Percentiles rank a stretch among this genome's conserved stretches.
Conservation (phyloP, 1,284 basidiomycete species). For the Tremellales sp. region DNA sequence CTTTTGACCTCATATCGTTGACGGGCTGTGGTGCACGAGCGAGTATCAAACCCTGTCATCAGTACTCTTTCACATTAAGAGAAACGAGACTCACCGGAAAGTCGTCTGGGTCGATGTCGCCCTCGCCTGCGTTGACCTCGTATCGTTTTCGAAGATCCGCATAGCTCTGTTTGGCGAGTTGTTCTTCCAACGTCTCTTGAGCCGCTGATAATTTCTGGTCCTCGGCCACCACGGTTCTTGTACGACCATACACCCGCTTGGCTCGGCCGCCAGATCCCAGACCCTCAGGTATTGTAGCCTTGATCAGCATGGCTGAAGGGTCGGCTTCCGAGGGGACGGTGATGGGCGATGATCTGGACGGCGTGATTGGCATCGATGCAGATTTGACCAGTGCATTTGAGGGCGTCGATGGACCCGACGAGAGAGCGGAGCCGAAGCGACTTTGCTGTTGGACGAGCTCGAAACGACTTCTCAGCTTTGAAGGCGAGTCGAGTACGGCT, state of each 20-base stretch:
- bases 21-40: constrained; percentile 36
- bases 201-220: neutral
- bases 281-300: neutral
- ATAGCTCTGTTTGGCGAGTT: constrained; percentile 28
- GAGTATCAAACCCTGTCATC: constrained; percentile 17
- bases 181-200: constrained; percentile 1
- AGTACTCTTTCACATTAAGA: neutral
- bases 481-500: constrained; percentile 1
- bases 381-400: constrained; percentile 5
- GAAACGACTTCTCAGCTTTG: neutral
- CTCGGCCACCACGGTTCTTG: constrained; percentile 21
- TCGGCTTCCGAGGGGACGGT: neutral
- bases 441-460: neutral
- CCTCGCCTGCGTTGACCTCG: constrained; percentile 32
- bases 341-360: too few species aligned
- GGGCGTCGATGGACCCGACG: constrained; percentile 12
- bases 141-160: constrained; percentile 38
- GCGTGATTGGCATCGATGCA: constrained; percentile 13
- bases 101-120: neutral
- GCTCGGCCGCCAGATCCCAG: constrained; percentile 22
- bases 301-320: neutral
- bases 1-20: constrained; percentile 43
- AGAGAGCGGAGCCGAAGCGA: constrained; percentile 7
- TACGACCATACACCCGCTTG: constrained; percentile 33
- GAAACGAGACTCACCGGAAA: constrained; percentile 16